phyloP scores from a whole-genome alignment of 73 alveolate species.

The Tetrahymena borealis region DNA sequence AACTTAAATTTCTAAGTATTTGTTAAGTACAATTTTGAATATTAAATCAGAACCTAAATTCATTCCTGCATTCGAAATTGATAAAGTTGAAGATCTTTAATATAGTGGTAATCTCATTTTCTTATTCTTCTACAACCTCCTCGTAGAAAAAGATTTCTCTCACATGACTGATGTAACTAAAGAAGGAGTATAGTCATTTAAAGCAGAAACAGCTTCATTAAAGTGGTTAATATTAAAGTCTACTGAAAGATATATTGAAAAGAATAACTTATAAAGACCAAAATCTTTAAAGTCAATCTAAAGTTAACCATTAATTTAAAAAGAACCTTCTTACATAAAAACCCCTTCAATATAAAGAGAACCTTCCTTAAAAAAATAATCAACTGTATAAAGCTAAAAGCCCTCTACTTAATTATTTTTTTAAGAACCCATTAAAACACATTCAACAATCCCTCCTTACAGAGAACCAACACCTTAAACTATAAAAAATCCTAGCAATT shows the following conservation, averaged over 20 bases:
- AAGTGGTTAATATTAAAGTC: background rate
- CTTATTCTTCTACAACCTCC: background rate
- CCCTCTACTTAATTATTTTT: background rate
- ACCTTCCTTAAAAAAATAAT: background rate
- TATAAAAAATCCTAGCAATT: background rate
- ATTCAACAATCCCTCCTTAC: too few species aligned
- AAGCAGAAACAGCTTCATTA: background rate
- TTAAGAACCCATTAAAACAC: too few species aligned
- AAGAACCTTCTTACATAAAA: background rate
- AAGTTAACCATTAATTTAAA: background rate
- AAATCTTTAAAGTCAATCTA: background rate
- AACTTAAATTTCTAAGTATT: background rate
- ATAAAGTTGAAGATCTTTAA: background rate
- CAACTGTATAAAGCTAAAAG: background rate
- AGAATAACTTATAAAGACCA: background rate
- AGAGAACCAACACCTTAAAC: too few species aligned
- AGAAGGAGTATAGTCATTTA: background rate
- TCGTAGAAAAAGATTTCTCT: background rate
- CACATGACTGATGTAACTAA: background rate
- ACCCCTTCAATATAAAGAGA: background rate
- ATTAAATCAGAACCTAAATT: background rate
- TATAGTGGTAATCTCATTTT: background rate
- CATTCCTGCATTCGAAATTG: background rate
- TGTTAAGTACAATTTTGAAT: background rate
- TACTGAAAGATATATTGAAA: background rate